These are phyloP conservation scores for Pythium apleroticum DNA, from an alignment of 352 stramenopile species.

Conservation along the genomic window DNA sequence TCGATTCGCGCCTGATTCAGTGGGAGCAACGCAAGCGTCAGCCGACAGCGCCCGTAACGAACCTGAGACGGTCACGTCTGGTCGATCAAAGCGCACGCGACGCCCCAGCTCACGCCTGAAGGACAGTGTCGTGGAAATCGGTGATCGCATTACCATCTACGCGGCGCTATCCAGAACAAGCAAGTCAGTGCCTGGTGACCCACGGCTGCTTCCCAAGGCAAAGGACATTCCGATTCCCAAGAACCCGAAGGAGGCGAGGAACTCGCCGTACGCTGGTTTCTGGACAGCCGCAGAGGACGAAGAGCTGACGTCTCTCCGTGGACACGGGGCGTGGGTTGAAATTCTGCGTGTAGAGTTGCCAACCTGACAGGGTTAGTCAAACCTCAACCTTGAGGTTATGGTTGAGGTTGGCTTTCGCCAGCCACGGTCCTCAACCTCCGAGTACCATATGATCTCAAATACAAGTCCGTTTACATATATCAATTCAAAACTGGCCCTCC, in stretches of 20 bases:
- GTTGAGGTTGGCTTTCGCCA: too few relatives aligned
- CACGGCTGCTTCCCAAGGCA: background rate
- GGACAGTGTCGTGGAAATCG: background rate
- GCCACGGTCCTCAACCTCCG: too few relatives aligned
- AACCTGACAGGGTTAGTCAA: too few relatives aligned
- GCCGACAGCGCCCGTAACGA: background rate
- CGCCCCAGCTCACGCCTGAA: background rate
- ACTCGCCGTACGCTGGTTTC: background rate
- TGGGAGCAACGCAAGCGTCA: conserved; percentile 1
- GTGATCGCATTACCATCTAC: background rate
- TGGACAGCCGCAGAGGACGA: conserved; percentile 15
- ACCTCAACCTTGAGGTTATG: too few relatives aligned
- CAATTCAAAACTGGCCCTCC: too few relatives aligned
- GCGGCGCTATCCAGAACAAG: background rate
- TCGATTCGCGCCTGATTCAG: too few relatives aligned
- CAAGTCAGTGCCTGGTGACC: background rate
- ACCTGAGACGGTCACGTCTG: conserved; percentile 2
- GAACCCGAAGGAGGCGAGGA: conserved; percentile 18
- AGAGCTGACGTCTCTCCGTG: conserved; percentile 10
- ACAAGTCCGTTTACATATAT: too few relatives aligned
- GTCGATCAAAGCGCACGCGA: conserved; percentile 6
- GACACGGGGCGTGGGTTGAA: conserved; percentile 13
- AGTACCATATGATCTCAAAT: too few relatives aligned
- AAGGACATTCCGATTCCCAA: conserved; percentile 17
- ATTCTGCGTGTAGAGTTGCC: too few relatives aligned